Conservation (phyloP, 805 yeast genomes). For the Metschnikowia gruessii region DNA sequence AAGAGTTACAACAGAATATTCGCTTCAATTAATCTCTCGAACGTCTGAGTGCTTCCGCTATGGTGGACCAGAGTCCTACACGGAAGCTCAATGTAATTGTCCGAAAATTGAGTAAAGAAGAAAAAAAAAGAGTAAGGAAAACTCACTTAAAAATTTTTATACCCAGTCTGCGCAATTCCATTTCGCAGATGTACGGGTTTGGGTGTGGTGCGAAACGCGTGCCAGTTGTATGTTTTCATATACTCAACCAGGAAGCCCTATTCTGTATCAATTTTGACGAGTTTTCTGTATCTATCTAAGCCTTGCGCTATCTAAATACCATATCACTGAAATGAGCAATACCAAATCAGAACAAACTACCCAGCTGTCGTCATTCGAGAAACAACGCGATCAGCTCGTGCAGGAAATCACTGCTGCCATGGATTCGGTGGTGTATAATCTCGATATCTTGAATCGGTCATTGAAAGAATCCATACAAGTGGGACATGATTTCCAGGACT, state of each 20-base stretch:
- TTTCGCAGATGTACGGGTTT: conserved; percentile 6
- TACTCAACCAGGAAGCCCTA: no score
- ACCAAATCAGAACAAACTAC: background rate
- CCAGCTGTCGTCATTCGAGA: conserved; percentile 40
- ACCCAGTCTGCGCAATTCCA: background rate
- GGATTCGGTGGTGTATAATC: conserved; percentile 62
- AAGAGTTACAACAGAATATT: conserved; percentile 16
- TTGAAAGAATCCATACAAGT: conserved; percentile 66
- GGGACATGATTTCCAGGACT: conserved; percentile 72
- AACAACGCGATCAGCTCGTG: conserved; percentile 56
- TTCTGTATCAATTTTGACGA: no score
- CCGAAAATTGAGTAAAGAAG: conserved; percentile 5
- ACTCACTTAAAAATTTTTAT: background rate
- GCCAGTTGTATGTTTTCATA: no score
- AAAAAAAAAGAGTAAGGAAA: background rate
- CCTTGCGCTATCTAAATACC: no score
- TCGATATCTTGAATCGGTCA: conserved; percentile 65
- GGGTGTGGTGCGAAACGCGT: background rate
- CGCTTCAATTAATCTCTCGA: conserved; percentile 16
- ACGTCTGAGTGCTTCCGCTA: conserved; percentile 21
- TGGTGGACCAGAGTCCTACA: conserved; percentile 19
- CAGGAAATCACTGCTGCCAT: conserved; percentile 55
- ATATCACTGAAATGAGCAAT: conserved; percentile 1
- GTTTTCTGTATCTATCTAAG: no score
- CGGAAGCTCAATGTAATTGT: conserved; percentile 20